These are phyloP conservation scores for Amanita molliuscula DNA, from an alignment of 768 basidiomycete species.

Conservation along the genomic window DNA sequence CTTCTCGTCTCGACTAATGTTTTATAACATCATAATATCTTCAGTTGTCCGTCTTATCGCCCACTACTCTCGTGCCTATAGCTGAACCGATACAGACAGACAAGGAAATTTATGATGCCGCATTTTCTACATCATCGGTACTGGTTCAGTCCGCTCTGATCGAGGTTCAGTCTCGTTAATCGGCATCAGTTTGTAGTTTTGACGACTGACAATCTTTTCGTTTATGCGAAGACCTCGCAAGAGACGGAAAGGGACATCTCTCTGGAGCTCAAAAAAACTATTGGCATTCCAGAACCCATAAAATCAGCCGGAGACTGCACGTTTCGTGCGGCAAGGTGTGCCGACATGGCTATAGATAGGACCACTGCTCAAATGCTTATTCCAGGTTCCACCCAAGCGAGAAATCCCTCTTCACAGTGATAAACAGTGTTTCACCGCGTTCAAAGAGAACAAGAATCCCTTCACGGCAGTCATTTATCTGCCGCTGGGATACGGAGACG, in stretches of 20 bases:
- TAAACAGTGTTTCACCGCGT: conserved; percentile 61
- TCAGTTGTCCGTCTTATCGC: conserved; percentile 58
- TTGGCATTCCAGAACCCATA: conserved; percentile 19
- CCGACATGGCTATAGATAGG: neutral
- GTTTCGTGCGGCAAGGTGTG: conserved; percentile 57
- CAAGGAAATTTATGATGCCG: conserved; percentile 81
- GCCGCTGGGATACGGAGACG: conserved; percentile 62
- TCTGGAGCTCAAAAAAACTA: neutral
- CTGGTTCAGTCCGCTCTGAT: conserved; percentile 11
- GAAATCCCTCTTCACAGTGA: conserved; percentile 51
- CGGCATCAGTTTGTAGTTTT: conserved; percentile 50
- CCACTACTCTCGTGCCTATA: conserved; percentile 43
- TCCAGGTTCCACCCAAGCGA: conserved; percentile 48
- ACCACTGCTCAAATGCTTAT: neutral
- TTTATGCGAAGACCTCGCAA: conserved; percentile 33
- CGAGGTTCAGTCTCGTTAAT: neutral
- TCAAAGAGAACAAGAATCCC: conserved; percentile 40
- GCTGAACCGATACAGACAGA: conserved; percentile 43
- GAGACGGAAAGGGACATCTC: conserved; percentile 33
- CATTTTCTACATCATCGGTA: conserved; percentile 63
- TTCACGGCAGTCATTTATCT: conserved; percentile 51
- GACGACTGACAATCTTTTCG: conserved; percentile 51
- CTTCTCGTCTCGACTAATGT: conserved; percentile 8
- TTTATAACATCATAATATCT: conserved; percentile 5
- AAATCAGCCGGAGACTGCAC: conserved; percentile 35